These are phyloP conservation scores for Diplocarpon mali DNA, from an alignment of 2,329 filamentous ascomycete species.

Conservation along the genomic window DNA sequence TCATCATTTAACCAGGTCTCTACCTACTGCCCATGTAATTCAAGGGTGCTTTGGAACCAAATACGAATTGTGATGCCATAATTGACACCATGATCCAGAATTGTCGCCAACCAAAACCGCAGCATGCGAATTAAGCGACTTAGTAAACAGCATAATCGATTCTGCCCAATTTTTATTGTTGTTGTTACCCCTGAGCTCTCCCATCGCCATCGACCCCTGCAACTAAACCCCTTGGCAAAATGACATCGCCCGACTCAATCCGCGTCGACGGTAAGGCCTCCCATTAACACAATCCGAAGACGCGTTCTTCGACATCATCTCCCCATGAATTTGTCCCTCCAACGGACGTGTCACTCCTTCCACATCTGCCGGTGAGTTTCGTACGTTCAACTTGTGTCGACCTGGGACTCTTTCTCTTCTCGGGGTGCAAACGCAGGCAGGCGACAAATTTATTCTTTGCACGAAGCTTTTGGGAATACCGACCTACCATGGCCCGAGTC, in stretches of 20 bases:
- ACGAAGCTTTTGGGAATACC: neutral
- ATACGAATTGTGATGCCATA: no score
- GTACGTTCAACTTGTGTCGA: neutral
- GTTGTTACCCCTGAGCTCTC: neutral
- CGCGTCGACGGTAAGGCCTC: neutral
- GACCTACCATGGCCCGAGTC: slow-evolving; percentile 39
- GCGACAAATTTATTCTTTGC: neutral
- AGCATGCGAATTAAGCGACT: no score
- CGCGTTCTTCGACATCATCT: slow-evolving; percentile 7
- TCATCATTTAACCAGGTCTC: no score
- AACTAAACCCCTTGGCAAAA: slow-evolving; percentile 10
- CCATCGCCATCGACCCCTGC: slow-evolving; percentile 3
- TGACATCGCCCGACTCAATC: slow-evolving; percentile 8
- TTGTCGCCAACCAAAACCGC: no score
- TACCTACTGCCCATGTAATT: no score
- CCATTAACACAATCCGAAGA: slow-evolving; percentile 5
- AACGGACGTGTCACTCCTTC: slow-evolving; percentile 26
- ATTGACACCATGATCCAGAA: no score
- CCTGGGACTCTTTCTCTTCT: neutral
- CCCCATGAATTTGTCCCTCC: slow-evolving; percentile 17
- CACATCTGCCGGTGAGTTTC: slow-evolving; percentile 5
- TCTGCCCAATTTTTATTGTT: no score
- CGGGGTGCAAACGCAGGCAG: neutral
- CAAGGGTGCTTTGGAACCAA: no score
- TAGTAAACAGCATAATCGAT: neutral